phyloP scores from a whole-genome alignment of 2,329 filamentous ascomycete genomes.

The Diaporthe destruens region DNA sequence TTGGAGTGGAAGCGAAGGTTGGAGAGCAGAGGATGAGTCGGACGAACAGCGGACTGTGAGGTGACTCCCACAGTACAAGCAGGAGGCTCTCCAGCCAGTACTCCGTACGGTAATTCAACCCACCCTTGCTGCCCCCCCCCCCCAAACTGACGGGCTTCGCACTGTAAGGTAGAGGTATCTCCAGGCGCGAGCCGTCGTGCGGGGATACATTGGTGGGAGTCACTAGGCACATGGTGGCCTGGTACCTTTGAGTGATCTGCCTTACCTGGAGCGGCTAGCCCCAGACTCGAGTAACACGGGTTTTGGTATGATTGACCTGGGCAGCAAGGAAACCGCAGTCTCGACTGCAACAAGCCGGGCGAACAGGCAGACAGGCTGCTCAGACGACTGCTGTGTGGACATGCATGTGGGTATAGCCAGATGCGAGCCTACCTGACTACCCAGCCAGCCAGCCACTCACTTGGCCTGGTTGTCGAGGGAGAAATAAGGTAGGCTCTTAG shows the following conservation, averaged over 20 bases:
- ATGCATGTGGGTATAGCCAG: constrained; percentile 4
- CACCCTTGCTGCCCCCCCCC: constrained; percentile 19
- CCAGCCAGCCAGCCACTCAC: neutral
- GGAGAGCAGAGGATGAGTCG: constrained; percentile 36
- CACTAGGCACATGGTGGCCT: neutral
- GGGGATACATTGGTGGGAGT: constrained; percentile 21
- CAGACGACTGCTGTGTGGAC: constrained; percentile 8
- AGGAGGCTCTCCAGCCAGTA: constrained; percentile 12
- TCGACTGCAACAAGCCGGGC: constrained; percentile 6
- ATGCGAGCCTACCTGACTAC: neutral
- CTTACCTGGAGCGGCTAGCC: constrained; percentile 25
- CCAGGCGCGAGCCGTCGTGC: neutral
- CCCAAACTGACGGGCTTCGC: constrained; percentile 12
- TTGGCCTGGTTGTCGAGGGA: neutral
- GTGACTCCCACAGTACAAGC: constrained; percentile 29
- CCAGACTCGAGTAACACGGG: constrained; percentile 19
- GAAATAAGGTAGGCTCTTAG: constrained; percentile 2
- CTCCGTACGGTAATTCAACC: neutral
- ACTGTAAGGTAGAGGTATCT: constrained; percentile 18
- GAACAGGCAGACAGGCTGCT: neutral
- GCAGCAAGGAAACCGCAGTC: constrained; percentile 16
- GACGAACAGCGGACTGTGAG: constrained; percentile 33
- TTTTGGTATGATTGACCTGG: neutral
- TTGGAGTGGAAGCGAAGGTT: constrained; percentile 24
- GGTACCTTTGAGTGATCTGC: neutral